Evolutionary conservation across 768 basidiomycete genomes (phyloP).

Genomic region (Krasilnikovozyma curviuscula): DNA sequence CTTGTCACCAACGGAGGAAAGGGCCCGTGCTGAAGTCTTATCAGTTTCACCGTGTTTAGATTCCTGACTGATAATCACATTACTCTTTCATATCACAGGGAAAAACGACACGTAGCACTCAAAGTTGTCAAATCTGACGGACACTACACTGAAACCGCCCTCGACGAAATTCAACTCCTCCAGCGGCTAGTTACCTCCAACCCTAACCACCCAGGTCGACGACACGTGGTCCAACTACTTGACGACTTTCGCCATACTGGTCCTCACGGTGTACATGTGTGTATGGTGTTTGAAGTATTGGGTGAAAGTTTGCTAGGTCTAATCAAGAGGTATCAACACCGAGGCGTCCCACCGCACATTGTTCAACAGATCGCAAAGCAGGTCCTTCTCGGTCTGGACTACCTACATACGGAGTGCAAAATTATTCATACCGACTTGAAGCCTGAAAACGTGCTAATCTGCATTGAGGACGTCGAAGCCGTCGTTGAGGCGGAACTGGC

Average conservation of each 20-base stretch:
- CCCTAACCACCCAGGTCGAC: constrained; percentile 64
- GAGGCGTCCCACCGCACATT: constrained; percentile 80
- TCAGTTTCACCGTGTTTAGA: background rate
- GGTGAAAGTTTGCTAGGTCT: constrained; percentile 87
- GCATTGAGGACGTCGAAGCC: constrained; percentile 86
- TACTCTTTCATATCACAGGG: constrained; percentile 31
- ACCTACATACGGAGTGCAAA: constrained; percentile 92
- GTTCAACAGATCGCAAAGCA: constrained; percentile 96
- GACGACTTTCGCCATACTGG: constrained; percentile 96
- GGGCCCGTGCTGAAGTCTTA: no score
- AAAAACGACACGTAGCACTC: constrained; percentile 90
- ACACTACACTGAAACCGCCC: constrained; percentile 89
- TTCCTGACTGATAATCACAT: background rate
- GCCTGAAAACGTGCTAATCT: constrained; percentile 92
- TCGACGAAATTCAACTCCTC: constrained; percentile 96
- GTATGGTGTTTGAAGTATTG: constrained; percentile 98
- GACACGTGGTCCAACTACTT: constrained; percentile 90
- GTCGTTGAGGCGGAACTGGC: constrained; percentile 73
- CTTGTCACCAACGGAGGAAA: no score
- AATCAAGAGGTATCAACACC: constrained; percentile 95
- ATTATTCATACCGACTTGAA: constrained; percentile 97
- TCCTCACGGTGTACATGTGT: constrained; percentile 90
- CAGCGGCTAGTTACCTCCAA: constrained; percentile 78
- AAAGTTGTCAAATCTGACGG: constrained; percentile 97
- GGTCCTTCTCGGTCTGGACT: constrained; percentile 81